Base-by-base conservation (phyloP, 2,329 filamentous ascomycete genomes). In the Venturia pyrina region DNA sequence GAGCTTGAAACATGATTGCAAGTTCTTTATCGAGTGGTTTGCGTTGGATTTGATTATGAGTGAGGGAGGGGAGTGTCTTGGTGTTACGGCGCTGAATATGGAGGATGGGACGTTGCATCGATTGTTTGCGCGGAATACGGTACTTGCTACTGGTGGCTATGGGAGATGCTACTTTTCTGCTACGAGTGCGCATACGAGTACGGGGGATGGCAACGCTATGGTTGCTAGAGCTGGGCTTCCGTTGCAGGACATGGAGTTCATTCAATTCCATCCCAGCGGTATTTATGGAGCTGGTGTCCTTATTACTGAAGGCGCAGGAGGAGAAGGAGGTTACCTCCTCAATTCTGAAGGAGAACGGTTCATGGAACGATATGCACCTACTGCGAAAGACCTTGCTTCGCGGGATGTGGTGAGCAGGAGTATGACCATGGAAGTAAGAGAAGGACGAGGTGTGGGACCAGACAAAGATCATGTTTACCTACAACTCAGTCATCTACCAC, bases 11-110 rank as follows among this genome's bases (percentile, higher is more conserved):
- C 76, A 79, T 44, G 77, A 80, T 19, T 79, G 78, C 32, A 78
- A 80, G 66, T 82, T 80, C 70, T 80, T 82, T 67, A 79, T 82
- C 43, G 80, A 82, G 70, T 82, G 78, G 69, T 82, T 82, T 69
- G 78, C 77, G 1, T 71, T 81, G 56, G 79, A 82, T 71, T 67
- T 82, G 60, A 73, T 82, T 69, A 81, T 82, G 80, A 75, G 74
- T 13, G 78, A 79, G 57, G 79, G 79, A 1, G 79, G 79, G 2
- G 75, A 75, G 63, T 82, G 80, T 71, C 76, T 79, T 4, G 80
- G 80, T 19, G 73, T 82, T 37, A 74, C 80, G 5, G 78, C 78
- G 59, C 69, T 80, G 72, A 78, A 75, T 43, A 79, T 80, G 78
- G 80, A 82, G 68, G 80, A 82, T 70, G 80, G 80, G 7, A 81